Evolutionary conservation across 139 green algal genomes (phyloP), one percentile per base, ranked within the genome.

Genomic region (Nannochloris sp.): DNA sequence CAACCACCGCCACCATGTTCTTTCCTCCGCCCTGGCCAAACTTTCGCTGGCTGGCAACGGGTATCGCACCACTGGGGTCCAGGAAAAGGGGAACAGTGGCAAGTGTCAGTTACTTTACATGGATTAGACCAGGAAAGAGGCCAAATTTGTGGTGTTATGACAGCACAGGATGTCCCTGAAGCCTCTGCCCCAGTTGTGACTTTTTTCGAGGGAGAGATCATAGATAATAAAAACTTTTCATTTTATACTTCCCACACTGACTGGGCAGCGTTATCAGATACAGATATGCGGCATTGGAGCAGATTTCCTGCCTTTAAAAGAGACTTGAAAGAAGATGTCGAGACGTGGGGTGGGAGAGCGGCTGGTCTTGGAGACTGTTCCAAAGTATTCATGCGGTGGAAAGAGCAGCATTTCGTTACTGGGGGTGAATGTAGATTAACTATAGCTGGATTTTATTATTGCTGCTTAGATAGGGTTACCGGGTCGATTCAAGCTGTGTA

Each of bases 391-490:
- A 87, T 92, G 87, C 67, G 87, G 14, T 92, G 85, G 84, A 93
- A 95, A 71, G 87, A 93, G 66, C 75, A 85, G 65, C 83, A 72
- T 60, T 93, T 95, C 69, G 67, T 88, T 15, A 76, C 79, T 25
- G 65, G 63, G 30, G 53, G 65, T 12, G 67, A 81, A 47, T 86
- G 78, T 59, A 75, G 81, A 10, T 71, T 93, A 34, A 92, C 86
- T 29, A 93, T 93, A 44, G 72, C 83, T 13, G 79, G 84, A 30
- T 90, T 91, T 58, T 91, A 92, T 64, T 91, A 92, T 68, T 42
- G 91, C 0, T 77, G 60, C 27, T 45, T 89, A 34, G 33, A 72
- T 68, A 64, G 61, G 2, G n/a, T 32, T 39, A 90, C 61, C 1
- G 86, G 86, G 4, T 34, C 59, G 6, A 68, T 93, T 14, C 4